A percentile compares a stretch with the other conserved stretches of the same genome.
These are phyloP conservation scores for Pseudomonodictys pantanalensis DNA, from an alignment of 495 filamentous ascomycete species.

Conservation along the genomic window DNA sequence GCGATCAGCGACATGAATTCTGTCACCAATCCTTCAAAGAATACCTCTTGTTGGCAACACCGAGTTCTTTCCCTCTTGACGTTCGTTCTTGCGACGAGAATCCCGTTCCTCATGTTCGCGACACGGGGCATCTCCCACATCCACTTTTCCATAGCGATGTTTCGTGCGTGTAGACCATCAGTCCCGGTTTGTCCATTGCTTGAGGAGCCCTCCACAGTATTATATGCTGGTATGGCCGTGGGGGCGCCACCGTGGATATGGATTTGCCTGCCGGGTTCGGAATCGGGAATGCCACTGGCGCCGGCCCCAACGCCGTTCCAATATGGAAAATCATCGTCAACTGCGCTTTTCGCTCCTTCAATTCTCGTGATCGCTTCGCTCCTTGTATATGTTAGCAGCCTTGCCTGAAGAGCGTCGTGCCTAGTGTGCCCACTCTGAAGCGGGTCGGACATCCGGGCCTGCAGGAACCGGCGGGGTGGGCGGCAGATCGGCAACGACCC, in stretches of 20 bases:
- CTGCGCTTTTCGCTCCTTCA: no score
- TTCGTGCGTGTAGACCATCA: not conserved
- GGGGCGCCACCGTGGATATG: no score
- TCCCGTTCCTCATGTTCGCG: not conserved
- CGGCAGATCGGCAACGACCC: not conserved
- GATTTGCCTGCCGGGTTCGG: not conserved
- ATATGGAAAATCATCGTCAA: no score
- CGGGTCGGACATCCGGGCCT: not conserved
- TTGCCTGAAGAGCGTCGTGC: no score
- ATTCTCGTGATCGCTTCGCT: no score
- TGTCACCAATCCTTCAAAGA: not conserved
- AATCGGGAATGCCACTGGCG: not conserved
- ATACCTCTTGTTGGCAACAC: not conserved
- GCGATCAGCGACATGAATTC: not conserved
- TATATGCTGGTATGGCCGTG: not conserved
- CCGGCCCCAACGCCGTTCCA: no score
- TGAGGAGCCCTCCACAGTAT: not conserved
- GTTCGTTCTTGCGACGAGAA: not conserved
- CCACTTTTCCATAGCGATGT: not conserved
- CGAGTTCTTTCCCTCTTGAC: not conserved
- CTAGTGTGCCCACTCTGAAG: not conserved
- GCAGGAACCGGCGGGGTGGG: not conserved
- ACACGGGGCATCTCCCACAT: not conserved
- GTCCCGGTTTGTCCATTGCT: not conserved
- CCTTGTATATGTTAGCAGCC: no score